Evolutionary conservation across 2,329 filamentous ascomycete species (phyloP), one percentile per base, ranked within the genome.

Genomic region (Capronia americana): DNA sequence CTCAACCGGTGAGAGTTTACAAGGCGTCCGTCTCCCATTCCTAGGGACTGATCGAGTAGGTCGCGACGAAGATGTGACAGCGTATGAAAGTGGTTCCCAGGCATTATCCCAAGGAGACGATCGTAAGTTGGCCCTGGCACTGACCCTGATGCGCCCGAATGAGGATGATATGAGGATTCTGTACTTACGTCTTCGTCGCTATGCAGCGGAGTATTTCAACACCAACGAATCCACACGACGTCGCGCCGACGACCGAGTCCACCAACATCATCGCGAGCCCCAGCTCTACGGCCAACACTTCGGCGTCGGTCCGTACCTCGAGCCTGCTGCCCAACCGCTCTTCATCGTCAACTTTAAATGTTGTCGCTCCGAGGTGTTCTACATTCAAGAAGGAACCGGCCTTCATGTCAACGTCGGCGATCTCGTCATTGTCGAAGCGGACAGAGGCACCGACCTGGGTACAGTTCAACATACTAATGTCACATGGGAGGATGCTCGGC

Each of bases 281-380:
- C 67, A 61, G 59, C 61, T 34, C 32, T 73, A 57, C 68, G 71
- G 55, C 54, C 69, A 65, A 61, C 71, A 61, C 69, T 26, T 73
- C 64, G 63, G 71, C 57, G 59, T 74, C 46, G 63, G 67, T 59
- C 34, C 71, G 62, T 71, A 69, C 46, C 65, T 72, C 51, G 70
- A 69, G 46, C 70, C 71, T 71, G 85, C 87, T 72, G 90, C 87
- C 70, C 90, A 92, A 76, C 83, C 89, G 7, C 84, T 96, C 8
- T 94, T 94, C 77, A 90, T 99, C 61, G 94, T 99, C 17, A 88
- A 94, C 6, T 99, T 99, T 86, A 99, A 99, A 79, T 97, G 93
- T 77, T 92, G 92, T 41, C 87, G 95, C 68, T 93, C 94, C 44
- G 95, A 98, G 75, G 92, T 98, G 10, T 99, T 97, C 78, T 98